Conservation (phyloP, 1,284 basidiomycete species). For the Apiotrichum mycotoxinovorans region DNA sequence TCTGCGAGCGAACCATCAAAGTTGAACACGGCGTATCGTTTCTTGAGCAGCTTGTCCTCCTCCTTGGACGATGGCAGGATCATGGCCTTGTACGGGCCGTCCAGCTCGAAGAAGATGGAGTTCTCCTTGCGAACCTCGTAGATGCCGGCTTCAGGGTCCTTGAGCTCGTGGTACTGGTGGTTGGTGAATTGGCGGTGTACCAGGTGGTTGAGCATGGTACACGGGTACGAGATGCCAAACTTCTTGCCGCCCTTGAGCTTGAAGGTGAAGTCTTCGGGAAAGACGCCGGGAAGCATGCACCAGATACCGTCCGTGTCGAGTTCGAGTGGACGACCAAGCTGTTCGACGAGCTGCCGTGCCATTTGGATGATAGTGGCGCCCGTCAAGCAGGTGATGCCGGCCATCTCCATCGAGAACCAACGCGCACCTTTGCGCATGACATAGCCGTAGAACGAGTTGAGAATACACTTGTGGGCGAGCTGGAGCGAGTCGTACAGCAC, state of each 20-base stretch:
- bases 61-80: slow-evolving; percentile 98
- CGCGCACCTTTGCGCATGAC: slow-evolving; percentile 99
- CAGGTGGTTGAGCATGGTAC: slow-evolving; percentile 99
- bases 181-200: slow-evolving; percentile 96
- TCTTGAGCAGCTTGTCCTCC: slow-evolving; percentile 98
- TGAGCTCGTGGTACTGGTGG: slow-evolving; percentile 91
- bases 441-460: slow-evolving; percentile 99
- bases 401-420: slow-evolving; percentile 99
- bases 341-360: slow-evolving; percentile 96
- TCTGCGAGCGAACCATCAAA: slow-evolving; percentile 95
- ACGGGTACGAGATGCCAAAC: slow-evolving; percentile 92
- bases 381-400: slow-evolving; percentile 96
- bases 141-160: slow-evolving; percentile 72
- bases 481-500: slow-evolving; percentile 99
- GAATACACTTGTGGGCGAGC: slow-evolving; percentile 98
- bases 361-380: slow-evolving; percentile 99
- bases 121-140: slow-evolving; percentile 92
- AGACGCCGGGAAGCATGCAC: slow-evolving; percentile 98
- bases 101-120: slow-evolving; percentile 99
- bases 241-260: slow-evolving; percentile 82
- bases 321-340: slow-evolving; percentile 94
- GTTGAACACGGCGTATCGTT: slow-evolving; percentile 99
- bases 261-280: slow-evolving; percentile 98
- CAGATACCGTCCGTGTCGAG: slow-evolving; percentile 99
- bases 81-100: slow-evolving; percentile 99